These are phyloP conservation scores for Venturia oleaginea DNA, from an alignment of 2,329 filamentous ascomycete species.

Conservation along the genomic window DNA sequence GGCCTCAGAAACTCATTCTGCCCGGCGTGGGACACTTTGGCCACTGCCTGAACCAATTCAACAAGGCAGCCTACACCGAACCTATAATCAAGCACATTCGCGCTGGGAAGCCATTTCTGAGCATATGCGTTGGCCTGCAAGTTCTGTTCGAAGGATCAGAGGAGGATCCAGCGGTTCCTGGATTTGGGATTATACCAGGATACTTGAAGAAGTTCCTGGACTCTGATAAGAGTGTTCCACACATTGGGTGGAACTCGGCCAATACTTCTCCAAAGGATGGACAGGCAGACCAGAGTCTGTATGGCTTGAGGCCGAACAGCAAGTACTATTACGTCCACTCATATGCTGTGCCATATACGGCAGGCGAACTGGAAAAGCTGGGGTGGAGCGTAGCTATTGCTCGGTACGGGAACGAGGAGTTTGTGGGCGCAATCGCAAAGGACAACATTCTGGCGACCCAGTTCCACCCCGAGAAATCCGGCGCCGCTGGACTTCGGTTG, in stretches of 20 bases:
- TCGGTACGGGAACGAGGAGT: constrained; percentile 78
- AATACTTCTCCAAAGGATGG: constrained; percentile 44
- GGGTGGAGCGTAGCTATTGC: constrained; percentile 93
- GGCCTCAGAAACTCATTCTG: constrained; percentile 77
- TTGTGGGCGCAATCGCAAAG: constrained; percentile 80
- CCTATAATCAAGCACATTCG: constrained; percentile 76
- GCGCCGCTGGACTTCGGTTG: constrained; percentile 75
- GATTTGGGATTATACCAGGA: constrained; percentile 66
- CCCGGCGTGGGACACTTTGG: constrained; percentile 97
- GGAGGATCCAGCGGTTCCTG: constrained; percentile 63
- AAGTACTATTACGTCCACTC: constrained; percentile 99
- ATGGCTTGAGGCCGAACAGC: constrained; percentile 67
- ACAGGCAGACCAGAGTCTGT: constrained; percentile 48
- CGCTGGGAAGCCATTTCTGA: constrained; percentile 94
- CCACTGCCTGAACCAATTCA: constrained; percentile 81
- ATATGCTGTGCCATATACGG: constrained; percentile 70
- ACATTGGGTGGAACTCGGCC: constrained; percentile 98
- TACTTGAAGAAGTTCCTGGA: constrained; percentile 69
- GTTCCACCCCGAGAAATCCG: constrained; percentile 97
- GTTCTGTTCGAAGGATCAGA: constrained; percentile 79
- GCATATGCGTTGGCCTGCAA: constrained; percentile 91
- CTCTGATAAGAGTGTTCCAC: constrained; percentile 78
- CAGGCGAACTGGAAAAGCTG: constrained; percentile 63
- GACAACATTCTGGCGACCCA: constrained; percentile 86
- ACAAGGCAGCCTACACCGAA: constrained; percentile 71